These are phyloP conservation scores for Sphaerostilbella broomeana DNA, from an alignment of 2,329 filamentous ascomycete species.

Conservation along the genomic window DNA sequence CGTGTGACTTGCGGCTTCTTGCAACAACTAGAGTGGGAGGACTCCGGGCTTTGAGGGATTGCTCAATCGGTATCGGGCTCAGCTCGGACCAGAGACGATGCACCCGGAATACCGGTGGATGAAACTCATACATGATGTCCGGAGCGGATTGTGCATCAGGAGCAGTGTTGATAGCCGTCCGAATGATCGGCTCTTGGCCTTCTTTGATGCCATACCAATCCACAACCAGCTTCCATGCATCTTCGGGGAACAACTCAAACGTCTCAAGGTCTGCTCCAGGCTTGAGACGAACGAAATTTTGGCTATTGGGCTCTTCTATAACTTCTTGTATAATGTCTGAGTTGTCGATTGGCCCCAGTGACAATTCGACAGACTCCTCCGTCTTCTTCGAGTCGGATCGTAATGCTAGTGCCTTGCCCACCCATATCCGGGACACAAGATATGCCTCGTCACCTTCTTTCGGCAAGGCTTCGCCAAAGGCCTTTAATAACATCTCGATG, in stretches of 20 bases:
- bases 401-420: conserved; percentile 63
- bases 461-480: conserved; percentile 45
- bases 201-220: conserved; percentile 74
- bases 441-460: conserved; percentile 69
- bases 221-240: conserved; percentile 75
- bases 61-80: conserved; percentile 49
- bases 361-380: conserved; percentile 54
- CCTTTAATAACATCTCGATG: conserved; percentile 56
- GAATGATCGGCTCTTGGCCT: conserved; percentile 63
- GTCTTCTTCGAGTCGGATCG: conserved; percentile 55
- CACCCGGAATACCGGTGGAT: conserved; percentile 78
- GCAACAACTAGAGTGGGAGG: conserved; percentile 59
- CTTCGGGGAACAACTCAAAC: conserved; percentile 68
- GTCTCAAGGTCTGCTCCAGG: conserved; percentile 62
- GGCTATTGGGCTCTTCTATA: conserved; percentile 42
- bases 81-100: conserved; percentile 65
- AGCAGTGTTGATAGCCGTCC: conserved; percentile 72
- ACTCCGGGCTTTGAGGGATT: conserved; percentile 54
- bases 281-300: conserved; percentile 66
- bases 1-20: conserved; percentile 62
- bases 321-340: conserved; percentile 66
- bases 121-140: conserved; percentile 74
- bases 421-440: conserved; percentile 73
- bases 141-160: conserved; percentile 45
- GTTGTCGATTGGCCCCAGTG: conserved; percentile 79